Percentiles rank a stretch among this genome's conserved stretches.
Evolutionary conservation across 768 basidiomycete genomes (phyloP).

Genomic region (Tricholoma sp.): DNA sequence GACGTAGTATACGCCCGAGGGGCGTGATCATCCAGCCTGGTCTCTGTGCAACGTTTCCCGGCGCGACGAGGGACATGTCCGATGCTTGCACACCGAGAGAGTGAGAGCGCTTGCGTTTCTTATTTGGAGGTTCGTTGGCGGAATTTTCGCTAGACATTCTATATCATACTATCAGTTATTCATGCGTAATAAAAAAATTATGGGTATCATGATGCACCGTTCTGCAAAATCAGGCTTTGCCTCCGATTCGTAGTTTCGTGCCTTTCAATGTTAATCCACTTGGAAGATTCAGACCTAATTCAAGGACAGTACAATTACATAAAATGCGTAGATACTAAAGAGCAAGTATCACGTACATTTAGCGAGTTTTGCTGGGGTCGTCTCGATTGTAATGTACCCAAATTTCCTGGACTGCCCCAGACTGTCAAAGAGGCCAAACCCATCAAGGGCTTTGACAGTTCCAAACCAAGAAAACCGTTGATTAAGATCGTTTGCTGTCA

Average conservation of each 20-base stretch:
- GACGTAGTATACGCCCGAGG: slow-evolving; percentile 58
- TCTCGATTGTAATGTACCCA: slow-evolving; percentile 69
- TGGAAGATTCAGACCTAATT: too few species aligned
- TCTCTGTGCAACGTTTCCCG: slow-evolving; percentile 47
- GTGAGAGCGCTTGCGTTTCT: slow-evolving; percentile 33
- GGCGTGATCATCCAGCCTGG: slow-evolving; percentile 68
- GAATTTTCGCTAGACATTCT: slow-evolving; percentile 36
- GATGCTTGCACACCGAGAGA: slow-evolving; percentile 36
- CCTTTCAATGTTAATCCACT: slow-evolving; percentile 88
- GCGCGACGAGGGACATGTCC: too few species aligned
- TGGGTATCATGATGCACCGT: slow-evolving; percentile 37
- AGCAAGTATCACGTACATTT: slow-evolving; percentile 48
- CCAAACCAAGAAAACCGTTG: slow-evolving; percentile 62
- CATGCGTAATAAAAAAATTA: slow-evolving; percentile 5
- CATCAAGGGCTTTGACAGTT: slow-evolving; percentile 61
- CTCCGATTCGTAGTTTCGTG: slow-evolving; percentile 76
- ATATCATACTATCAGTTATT: background rate
- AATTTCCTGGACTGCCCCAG: slow-evolving; percentile 67
- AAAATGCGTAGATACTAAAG: too few species aligned
- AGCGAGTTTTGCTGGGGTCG: slow-evolving; percentile 50
- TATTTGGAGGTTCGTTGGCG: slow-evolving; percentile 34
- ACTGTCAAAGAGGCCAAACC: slow-evolving; percentile 58
- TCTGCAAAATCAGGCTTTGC: slow-evolving; percentile 72
- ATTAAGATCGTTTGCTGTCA: slow-evolving; percentile 51
- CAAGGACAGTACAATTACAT: too few species aligned